Conservation (phyloP, 176 grass and related monocot species). For the Otatea glauca region DNA sequence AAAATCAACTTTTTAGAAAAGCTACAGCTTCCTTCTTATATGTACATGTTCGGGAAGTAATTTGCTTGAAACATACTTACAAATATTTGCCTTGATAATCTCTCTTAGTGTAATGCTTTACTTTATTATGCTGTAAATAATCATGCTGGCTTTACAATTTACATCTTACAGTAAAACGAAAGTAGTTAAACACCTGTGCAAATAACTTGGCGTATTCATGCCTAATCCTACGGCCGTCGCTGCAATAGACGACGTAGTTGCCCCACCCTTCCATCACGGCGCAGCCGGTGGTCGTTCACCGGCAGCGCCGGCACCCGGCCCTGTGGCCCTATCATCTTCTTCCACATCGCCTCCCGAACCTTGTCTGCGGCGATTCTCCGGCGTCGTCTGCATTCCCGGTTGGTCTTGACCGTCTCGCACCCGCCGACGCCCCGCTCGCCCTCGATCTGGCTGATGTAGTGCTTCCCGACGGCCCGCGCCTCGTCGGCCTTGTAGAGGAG, state of each 20-base stretch:
- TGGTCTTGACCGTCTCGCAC: not conserved
- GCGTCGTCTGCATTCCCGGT: not conserved
- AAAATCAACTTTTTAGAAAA: too few relatives aligned
- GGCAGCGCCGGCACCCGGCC: too few relatives aligned
- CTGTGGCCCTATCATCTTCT: not conserved
- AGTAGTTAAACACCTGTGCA: not conserved
- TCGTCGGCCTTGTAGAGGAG: not conserved
- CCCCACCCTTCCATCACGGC: not conserved
- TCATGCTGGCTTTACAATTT: not conserved
- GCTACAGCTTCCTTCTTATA: too few relatives aligned
- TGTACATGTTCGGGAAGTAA: too few relatives aligned
- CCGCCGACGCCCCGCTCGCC: not conserved
- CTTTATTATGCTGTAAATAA: too few relatives aligned
- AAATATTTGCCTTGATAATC: not conserved
- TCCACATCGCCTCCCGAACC: conserved; percentile 16
- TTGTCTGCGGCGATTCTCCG: not conserved
- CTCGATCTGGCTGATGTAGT: conserved; percentile 15
- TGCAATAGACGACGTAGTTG: not conserved
- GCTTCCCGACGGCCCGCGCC: not conserved
- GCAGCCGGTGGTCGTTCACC: not conserved
- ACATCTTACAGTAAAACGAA: not conserved
- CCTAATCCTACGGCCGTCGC: conserved; percentile 6
- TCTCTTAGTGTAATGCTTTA: not conserved
- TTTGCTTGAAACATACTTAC: too few relatives aligned
- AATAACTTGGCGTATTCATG: not conserved